Conservation (phyloP, 1,139 yeast genomes). For the Yamadazyma spencermartinsiae region DNA sequence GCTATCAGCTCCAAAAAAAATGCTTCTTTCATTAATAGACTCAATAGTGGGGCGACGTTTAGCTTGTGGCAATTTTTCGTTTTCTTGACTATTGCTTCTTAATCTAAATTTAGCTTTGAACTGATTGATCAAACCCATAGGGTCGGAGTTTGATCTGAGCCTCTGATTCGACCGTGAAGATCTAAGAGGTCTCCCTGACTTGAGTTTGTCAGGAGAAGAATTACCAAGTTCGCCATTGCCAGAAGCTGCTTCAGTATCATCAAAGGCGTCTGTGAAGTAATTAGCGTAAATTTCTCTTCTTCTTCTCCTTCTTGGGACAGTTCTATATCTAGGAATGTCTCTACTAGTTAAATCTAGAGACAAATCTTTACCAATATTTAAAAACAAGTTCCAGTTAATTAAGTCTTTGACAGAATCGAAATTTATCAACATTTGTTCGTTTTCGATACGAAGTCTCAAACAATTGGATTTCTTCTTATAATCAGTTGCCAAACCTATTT, state of each 20-base stretch:
- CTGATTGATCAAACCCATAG: constrained; percentile 12
- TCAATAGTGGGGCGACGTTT: constrained; percentile 1
- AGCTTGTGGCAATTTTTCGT: not conserved
- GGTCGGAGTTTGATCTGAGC: constrained; percentile 21
- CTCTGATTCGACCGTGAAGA: constrained; percentile 6
- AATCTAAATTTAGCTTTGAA: constrained; percentile 11
- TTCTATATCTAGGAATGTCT: constrained; percentile 65
- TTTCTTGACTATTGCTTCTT: not conserved
- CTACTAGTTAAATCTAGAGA: constrained; percentile 61
- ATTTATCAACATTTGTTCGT: constrained; percentile 63
- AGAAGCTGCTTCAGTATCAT: not conserved
- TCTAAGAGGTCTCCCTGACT: not conserved
- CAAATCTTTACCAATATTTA: constrained; percentile 63
- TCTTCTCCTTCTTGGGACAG: constrained; percentile 70
- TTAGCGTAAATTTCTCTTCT: constrained; percentile 15
- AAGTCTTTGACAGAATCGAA: constrained; percentile 57
- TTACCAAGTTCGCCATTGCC: not conserved
- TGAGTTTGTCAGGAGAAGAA: not conserved
- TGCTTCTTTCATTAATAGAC: not conserved
- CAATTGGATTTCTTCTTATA: constrained; percentile 61
- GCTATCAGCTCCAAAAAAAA: not conserved
- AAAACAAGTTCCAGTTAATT: constrained; percentile 64
- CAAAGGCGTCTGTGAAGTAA: constrained; percentile 4
- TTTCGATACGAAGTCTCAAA: constrained; percentile 62
- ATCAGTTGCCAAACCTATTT: constrained; percentile 68